Evolutionary conservation across 371 early-diverging fungal species (phyloP).

Genomic region (Syncephalis plumigaleata): DNA sequence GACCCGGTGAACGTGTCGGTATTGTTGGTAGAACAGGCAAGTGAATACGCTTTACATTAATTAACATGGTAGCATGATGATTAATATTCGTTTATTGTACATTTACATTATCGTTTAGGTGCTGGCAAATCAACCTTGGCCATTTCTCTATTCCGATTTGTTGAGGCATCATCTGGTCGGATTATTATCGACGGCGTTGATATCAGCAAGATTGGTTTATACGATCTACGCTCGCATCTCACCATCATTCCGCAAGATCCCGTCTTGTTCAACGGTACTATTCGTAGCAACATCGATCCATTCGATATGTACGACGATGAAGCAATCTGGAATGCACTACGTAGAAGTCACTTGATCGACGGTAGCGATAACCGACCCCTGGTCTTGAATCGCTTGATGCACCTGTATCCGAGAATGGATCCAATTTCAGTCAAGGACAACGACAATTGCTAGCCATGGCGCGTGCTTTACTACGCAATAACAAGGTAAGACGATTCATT

Average conservation of each 20-base stretch:
- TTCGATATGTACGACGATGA: conserved; percentile 26
- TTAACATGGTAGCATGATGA: too few relatives aligned
- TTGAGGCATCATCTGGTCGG: conserved; percentile 37
- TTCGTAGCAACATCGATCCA: conserved; percentile 44
- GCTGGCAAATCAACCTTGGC: conserved; percentile 54
- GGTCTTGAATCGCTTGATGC: conserved; percentile 26
- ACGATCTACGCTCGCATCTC: conserved; percentile 37
- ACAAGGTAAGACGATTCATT: conserved; percentile 13
- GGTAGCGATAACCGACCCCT: conserved; percentile 16
- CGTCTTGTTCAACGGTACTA: conserved; percentile 37
- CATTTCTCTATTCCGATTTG: conserved; percentile 47
- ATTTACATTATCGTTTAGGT: conserved; percentile 8
- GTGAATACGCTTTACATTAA: too few relatives aligned
- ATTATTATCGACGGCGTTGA: conserved; percentile 51
- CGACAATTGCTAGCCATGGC: conserved; percentile 67
- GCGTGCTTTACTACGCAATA: conserved; percentile 38
- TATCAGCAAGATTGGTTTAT: conserved; percentile 36
- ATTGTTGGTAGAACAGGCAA: conserved; percentile 31
- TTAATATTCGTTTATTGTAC: too few relatives aligned
- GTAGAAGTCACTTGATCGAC: conserved; percentile 23
- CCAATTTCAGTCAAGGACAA: conserved; percentile 69
- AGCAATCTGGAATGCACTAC: conserved; percentile 46
- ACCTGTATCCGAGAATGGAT: conserved; percentile 48
- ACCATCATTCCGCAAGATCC: conserved; percentile 61
- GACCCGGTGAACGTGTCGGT: conserved; percentile 34